These are phyloP conservation scores for Leccinum griseonigrum DNA, from an alignment of 1,284 basidiomycete genomes.

Conservation along the genomic window DNA sequence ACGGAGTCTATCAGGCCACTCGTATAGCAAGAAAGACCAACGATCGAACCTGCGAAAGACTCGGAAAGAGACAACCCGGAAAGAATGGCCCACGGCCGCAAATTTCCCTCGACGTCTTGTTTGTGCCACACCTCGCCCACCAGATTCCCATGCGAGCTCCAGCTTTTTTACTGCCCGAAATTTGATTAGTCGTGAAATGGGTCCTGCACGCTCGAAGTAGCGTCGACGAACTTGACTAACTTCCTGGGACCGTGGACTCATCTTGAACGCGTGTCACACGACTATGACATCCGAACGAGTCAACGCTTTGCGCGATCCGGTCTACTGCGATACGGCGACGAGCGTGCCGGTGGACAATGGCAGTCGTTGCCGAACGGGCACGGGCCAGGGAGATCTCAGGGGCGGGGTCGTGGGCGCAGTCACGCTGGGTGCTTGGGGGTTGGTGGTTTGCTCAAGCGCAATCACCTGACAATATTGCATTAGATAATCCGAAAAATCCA, in stretches of 20 bases:
- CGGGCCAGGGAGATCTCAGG: constrained; percentile 30
- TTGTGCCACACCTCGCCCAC: constrained; percentile 70
- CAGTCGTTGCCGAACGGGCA: constrained; percentile 25
- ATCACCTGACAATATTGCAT: too few species aligned
- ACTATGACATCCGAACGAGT: too few species aligned
- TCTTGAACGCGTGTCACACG: too few species aligned
- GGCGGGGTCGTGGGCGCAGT: constrained; percentile 32
- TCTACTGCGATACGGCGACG: constrained; percentile 20
- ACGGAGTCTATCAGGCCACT: constrained; percentile 10
- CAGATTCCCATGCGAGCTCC: constrained; percentile 74
- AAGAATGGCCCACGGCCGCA: constrained; percentile 70
- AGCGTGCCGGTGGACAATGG: constrained; percentile 21
- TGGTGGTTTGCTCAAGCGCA: too few species aligned
- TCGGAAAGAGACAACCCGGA: constrained; percentile 70
- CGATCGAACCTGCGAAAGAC: constrained; percentile 54
- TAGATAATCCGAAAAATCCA: too few species aligned
- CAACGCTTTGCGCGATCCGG: too few species aligned
- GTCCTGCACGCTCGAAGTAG: too few species aligned
- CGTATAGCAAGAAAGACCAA: not conserved
- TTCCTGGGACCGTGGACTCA: too few species aligned
- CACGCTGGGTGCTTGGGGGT: too few species aligned
- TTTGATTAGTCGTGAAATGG: too few species aligned
- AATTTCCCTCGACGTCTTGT: constrained; percentile 56
- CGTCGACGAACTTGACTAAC: too few species aligned
- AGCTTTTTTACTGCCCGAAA: constrained; percentile 51